A percentile compares a stretch with the other conserved stretches of the same genome.
These are phyloP conservation scores for Lipomyces starkeyi DNA, from an alignment of 805 yeast genomes.

Conservation along the genomic window DNA sequence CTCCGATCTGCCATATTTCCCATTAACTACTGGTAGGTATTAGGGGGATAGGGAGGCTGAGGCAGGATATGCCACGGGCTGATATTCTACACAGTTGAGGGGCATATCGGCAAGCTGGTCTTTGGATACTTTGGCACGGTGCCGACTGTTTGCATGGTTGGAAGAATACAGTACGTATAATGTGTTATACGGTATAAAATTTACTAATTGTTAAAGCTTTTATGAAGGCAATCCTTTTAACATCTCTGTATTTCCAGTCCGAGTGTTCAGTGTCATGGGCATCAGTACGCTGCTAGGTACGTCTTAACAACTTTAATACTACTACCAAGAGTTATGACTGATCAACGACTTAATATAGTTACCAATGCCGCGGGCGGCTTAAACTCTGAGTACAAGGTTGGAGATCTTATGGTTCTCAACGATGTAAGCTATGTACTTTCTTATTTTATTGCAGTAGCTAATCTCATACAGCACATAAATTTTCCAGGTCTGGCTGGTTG, in stretches of 20 bases:
- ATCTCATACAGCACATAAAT: conserved; percentile 64
- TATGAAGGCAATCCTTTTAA: conserved; percentile 90
- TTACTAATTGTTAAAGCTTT: conserved; percentile 27
- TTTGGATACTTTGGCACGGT: conserved; percentile 80
- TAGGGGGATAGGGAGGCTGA: neutral
- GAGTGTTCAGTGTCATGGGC: conserved; percentile 72
- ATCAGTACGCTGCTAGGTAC: conserved; percentile 66
- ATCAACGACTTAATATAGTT: conserved; percentile 21
- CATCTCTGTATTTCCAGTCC: conserved; percentile 83
- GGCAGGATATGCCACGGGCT: neutral
- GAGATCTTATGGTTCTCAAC: conserved; percentile 87
- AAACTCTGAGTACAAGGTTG: conserved; percentile 68
- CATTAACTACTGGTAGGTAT: conserved; percentile 61
- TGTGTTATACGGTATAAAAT: neutral
- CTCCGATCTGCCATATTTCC: conserved; percentile 77
- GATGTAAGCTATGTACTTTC: conserved; percentile 51
- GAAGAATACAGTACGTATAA: conserved; percentile 69
- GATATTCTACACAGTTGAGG: conserved; percentile 62
- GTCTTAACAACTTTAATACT: neutral
- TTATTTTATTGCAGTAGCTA: neutral
- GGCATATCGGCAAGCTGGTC: conserved; percentile 83
- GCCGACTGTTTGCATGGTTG: conserved; percentile 92
- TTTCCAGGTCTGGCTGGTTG: conserved; percentile 88
- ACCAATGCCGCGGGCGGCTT: conserved; percentile 98
- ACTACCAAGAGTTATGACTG: conserved; percentile 9